Evolutionary conservation across 352 stramenopile genomes (phyloP).

Genomic region (Lagenidium giganteum): DNA sequence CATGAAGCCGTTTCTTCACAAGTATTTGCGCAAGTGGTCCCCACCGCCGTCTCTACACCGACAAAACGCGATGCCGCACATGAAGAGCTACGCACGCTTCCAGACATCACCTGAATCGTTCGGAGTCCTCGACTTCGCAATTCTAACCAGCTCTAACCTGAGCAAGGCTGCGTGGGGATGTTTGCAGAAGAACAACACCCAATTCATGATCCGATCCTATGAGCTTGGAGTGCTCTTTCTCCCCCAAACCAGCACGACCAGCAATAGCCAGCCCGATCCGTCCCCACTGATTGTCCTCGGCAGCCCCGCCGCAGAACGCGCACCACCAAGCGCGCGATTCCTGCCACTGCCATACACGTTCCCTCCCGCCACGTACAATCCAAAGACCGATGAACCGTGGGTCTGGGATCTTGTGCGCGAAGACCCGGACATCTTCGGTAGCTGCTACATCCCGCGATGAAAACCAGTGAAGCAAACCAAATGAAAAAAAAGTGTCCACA

Average conservation of each 20-base stretch:
- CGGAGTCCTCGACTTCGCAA: constrained; percentile 54
- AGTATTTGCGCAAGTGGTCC: constrained; percentile 76
- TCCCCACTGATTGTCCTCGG: constrained; percentile 26
- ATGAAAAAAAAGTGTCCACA: no score
- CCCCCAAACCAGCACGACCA: constrained; percentile 17
- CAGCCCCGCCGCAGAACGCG: constrained; percentile 20
- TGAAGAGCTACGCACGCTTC: constrained; percentile 76
- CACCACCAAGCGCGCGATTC: not conserved
- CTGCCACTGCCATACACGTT: constrained; percentile 66
- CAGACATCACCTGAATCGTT: constrained; percentile 19
- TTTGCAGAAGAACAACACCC: constrained; percentile 64
- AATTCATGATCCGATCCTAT: constrained; percentile 83
- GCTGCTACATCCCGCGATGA: constrained; percentile 55
- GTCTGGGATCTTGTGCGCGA: constrained; percentile 74
- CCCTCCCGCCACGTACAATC: constrained; percentile 62
- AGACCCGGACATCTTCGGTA: constrained; percentile 62
- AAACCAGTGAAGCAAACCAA: no score
- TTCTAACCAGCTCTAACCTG: constrained; percentile 79
- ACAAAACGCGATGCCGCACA: constrained; percentile 79
- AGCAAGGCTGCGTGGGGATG: constrained; percentile 80
- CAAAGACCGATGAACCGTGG: constrained; percentile 71
- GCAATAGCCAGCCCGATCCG: no score
- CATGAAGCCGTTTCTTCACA: constrained; percentile 84
- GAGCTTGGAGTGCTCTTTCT: constrained; percentile 78
- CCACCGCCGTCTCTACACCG: constrained; percentile 47